Conservation (phyloP, 176 grass and related monocot genomes). For the Avena insularis region DNA sequence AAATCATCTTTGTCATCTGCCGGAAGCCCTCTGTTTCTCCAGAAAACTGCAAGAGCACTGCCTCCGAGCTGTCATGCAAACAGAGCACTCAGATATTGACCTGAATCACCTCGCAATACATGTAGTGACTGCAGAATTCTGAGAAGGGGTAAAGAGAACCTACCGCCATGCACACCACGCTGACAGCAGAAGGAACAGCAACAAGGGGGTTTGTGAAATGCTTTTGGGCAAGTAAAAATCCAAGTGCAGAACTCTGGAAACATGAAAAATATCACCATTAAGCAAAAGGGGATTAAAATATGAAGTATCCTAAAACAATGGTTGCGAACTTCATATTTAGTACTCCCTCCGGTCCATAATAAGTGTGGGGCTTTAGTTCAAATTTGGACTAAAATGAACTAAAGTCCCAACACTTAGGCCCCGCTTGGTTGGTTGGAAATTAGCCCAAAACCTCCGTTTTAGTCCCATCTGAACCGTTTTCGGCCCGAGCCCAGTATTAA, state of each 20-base stretch:
- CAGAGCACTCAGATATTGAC: constrained; percentile 28
- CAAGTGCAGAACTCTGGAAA: constrained; percentile 92
- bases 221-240: constrained; percentile 98
- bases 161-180: constrained; percentile 95
- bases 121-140: background rate
- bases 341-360: too few species aligned
- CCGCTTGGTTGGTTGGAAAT: too few species aligned
- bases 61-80: constrained; percentile 74
- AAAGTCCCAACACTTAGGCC: too few species aligned
- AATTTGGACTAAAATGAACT: too few species aligned
- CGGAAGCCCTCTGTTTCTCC: constrained; percentile 84
- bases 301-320: background rate
- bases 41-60: constrained; percentile 88
- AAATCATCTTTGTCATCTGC: constrained; percentile 96
- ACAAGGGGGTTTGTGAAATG: constrained; percentile 97
- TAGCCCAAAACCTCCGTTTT: too few species aligned
- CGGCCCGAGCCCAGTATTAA: too few species aligned
- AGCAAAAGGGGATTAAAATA: constrained; percentile 16
- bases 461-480: too few species aligned
- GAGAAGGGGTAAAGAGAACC: constrained; percentile 28
- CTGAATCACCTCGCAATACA: background rate
- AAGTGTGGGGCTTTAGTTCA: too few species aligned
- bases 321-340: background rate
- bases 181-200: constrained; percentile 97
- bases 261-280: constrained; percentile 17